Conservation (phyloP, 176 grass and related monocot species). For the barley (Hordeum vulgare) region DNA sequence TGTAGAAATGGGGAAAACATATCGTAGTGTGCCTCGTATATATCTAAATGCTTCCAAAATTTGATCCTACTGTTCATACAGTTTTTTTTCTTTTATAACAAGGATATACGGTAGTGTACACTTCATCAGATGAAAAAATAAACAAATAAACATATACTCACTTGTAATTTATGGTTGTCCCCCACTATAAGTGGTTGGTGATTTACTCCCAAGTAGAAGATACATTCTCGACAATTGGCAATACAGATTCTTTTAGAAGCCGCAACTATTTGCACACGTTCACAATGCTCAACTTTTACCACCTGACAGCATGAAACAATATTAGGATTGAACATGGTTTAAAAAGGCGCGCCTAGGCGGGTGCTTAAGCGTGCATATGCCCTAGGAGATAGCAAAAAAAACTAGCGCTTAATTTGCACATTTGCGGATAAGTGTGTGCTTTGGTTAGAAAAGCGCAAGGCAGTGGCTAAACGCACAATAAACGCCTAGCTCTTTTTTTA, state of each 20-base stretch:
- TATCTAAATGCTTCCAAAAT: neutral
- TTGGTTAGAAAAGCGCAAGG: no score
- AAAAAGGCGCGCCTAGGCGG: no score
- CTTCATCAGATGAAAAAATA: neutral
- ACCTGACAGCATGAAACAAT: slow-evolving; percentile 47
- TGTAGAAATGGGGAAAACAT: neutral
- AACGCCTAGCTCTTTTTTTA: no score
- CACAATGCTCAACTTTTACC: slow-evolving; percentile 98
- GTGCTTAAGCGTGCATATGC: no score
- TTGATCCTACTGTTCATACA: slow-evolving; percentile 7
- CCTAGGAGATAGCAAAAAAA: no score
- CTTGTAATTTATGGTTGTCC: slow-evolving; percentile 99
- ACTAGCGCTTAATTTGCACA: no score
- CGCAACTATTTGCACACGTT: slow-evolving; percentile 81
- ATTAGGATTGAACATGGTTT: neutral
- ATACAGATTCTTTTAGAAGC: slow-evolving; percentile 90
- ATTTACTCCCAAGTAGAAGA: slow-evolving; percentile 93
- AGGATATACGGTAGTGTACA: neutral
- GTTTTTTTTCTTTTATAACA: slow-evolving; percentile 21
- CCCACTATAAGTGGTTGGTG: slow-evolving; percentile 81
- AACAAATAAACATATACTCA: slow-evolving; percentile 24
- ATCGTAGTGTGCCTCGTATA: neutral
- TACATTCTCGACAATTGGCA: slow-evolving; percentile 91
- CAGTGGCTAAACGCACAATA: no score
- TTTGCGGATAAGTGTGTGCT: no score